phyloP scores from a whole-genome alignment of 2,329 filamentous ascomycete species.

The Ceratocystis destructans region DNA sequence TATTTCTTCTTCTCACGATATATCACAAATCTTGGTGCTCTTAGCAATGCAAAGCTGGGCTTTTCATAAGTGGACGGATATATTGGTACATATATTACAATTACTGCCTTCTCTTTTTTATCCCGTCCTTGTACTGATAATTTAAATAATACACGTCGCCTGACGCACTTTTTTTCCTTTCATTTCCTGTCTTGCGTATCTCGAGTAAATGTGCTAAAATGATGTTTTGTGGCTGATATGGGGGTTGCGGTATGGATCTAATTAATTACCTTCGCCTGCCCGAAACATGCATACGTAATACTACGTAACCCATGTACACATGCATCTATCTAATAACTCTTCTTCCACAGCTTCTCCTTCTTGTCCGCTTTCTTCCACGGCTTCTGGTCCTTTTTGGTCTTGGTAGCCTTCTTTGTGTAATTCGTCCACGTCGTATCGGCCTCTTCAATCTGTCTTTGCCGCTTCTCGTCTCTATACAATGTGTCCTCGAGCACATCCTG shows the following conservation, averaged over 20 bases:
- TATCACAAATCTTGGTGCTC: slow-evolving; percentile 4
- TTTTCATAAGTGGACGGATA: background rate
- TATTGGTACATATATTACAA: slow-evolving; percentile 4
- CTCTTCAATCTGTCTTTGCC: slow-evolving; percentile 3
- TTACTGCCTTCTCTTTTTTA: too few species aligned
- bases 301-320: background rate
- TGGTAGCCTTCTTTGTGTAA: background rate
- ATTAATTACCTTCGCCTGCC: too few species aligned
- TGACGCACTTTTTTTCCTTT: background rate
- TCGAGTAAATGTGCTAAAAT: background rate
- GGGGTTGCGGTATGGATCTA: background rate
- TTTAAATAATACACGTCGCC: background rate
- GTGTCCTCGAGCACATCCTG: background rate
- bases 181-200: background rate
- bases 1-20: slow-evolving; percentile 7
- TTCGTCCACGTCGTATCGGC: background rate
- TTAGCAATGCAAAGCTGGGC: slow-evolving; percentile 1
- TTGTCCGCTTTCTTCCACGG: slow-evolving; percentile 10
- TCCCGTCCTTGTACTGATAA: background rate
- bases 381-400: slow-evolving; percentile 1
- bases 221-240: background rate
- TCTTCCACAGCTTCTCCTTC: slow-evolving; percentile 1
- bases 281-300: background rate
- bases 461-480: background rate
- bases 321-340: slow-evolving; percentile 2